Evolutionary conservation across 1,284 basidiomycete genomes (phyloP).

Genomic region (Anthracocystis setariae): DNA sequence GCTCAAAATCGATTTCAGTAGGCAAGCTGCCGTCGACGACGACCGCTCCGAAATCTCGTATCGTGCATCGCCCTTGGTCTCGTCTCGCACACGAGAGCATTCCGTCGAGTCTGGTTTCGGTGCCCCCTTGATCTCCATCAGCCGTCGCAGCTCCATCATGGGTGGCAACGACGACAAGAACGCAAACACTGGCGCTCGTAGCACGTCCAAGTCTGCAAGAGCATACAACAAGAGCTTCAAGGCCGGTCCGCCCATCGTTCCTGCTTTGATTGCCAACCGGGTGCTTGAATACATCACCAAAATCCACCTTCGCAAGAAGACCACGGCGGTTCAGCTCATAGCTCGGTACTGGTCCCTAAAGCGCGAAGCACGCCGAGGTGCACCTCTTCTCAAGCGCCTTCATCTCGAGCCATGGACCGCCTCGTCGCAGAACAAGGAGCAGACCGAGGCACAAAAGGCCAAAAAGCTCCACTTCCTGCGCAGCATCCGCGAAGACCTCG

Average conservation of each 20-base stretch:
- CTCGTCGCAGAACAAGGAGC: conserved; percentile 76
- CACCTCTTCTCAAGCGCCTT: conserved; percentile 89
- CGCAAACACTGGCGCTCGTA: conserved; percentile 13
- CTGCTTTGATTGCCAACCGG: conserved; percentile 73
- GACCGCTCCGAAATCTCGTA: conserved; percentile 35
- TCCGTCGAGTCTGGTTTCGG: conserved; percentile 34
- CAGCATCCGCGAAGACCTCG: conserved; percentile 80
- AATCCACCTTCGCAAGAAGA: conserved; percentile 79
- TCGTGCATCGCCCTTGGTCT: conserved; percentile 30
- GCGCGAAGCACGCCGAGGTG: conserved; percentile 88
- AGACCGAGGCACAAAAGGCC: conserved; percentile 72
- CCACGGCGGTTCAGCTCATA: conserved; percentile 79
- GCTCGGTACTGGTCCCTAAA: conserved; percentile 98
- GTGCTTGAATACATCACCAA: conserved; percentile 82
- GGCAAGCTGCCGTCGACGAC: conserved; percentile 23
- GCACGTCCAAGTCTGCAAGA: conserved; percentile 70
- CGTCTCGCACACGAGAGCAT: conserved; percentile 44
- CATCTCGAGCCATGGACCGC: conserved; percentile 99
- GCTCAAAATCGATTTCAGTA: conserved; percentile 45
- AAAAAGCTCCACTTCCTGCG: conserved; percentile 77
- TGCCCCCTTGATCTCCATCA: conserved; percentile 41
- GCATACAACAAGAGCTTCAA: conserved; percentile 72
- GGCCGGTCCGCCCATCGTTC: conserved; percentile 72
- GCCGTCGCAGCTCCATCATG: conserved; percentile 41
- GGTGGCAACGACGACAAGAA: conserved; percentile 21